Conservation (phyloP, 768 basidiomycete species). For the Terana coerulea region DNA sequence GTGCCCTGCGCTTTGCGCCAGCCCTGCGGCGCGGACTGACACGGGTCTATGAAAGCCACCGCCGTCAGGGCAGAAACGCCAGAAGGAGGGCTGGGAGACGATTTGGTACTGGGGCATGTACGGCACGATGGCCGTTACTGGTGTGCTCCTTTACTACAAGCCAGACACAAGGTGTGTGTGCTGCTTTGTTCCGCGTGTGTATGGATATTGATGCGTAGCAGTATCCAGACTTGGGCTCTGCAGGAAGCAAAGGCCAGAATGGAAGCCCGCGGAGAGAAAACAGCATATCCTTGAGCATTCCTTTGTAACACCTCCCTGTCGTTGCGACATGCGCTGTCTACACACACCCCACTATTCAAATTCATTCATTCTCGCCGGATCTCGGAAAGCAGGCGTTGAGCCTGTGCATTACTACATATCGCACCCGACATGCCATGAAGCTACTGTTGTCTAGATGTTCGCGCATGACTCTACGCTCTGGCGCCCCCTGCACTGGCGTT, state of each 20-base stretch:
- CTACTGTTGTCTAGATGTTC: neutral
- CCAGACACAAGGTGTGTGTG: conserved; percentile 77
- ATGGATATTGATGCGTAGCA: conserved; percentile 27
- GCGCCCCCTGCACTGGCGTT: no score
- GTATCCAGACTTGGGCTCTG: conserved; percentile 91
- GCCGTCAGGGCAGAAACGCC: conserved; percentile 77
- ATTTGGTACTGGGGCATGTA: conserved; percentile 92
- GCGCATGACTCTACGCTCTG: no score
- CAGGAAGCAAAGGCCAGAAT: conserved; percentile 86
- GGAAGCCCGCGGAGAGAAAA: conserved; percentile 90
- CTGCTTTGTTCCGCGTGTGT: neutral
- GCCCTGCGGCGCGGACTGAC: neutral
- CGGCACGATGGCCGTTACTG: conserved; percentile 74
- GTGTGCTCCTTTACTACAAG: conserved; percentile 83
- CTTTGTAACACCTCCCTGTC: neutral
- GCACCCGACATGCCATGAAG: neutral
- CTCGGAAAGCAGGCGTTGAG: neutral
- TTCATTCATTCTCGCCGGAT: conserved; percentile 20
- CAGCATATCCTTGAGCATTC: conserved; percentile 51
- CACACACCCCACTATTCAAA: neutral
- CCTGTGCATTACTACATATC: conserved; percentile 2
- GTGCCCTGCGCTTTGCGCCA: conserved; percentile 12
- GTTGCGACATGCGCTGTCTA: neutral
- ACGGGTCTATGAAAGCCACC: conserved; percentile 49
- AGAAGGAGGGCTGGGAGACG: conserved; percentile 88